Conservation (phyloP, 768 basidiomycete species). For the Trametes cingulata region DNA sequence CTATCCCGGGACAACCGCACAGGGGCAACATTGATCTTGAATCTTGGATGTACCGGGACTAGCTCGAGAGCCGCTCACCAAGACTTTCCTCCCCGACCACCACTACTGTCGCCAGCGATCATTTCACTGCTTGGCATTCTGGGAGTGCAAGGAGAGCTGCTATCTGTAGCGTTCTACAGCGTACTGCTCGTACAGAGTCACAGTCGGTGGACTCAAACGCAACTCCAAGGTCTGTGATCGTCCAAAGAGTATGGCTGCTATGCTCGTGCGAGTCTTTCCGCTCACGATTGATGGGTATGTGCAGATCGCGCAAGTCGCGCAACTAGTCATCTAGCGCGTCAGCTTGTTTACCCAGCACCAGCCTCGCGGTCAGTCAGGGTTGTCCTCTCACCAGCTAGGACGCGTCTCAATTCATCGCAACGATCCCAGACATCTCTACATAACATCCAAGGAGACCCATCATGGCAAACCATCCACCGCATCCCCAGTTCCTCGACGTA, state of each 20-base stretch:
- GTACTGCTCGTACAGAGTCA: not conserved
- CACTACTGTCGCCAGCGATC: too few relatives aligned
- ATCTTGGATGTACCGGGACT: not conserved
- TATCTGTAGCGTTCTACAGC: not conserved
- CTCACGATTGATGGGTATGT: not conserved
- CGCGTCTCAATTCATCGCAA: not conserved
- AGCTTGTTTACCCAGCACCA: not conserved
- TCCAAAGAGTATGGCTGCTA: not conserved
- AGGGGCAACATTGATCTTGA: conserved; percentile 4
- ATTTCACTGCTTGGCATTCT: not conserved
- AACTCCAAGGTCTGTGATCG: not conserved
- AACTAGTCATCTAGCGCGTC: not conserved
- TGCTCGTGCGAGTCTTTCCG: not conserved
- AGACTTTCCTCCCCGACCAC: not conserved
- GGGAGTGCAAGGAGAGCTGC: not conserved
- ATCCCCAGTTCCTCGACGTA: conserved; percentile 20
- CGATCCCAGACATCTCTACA: not conserved
- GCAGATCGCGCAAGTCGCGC: conserved; percentile 12
- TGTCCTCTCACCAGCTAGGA: not conserved
- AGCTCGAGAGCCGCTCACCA: not conserved
- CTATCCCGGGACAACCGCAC: not conserved
- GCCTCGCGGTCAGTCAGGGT: conserved; percentile 3
- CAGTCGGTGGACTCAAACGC: not conserved
- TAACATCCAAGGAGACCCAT: not conserved
- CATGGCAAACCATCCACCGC: conserved; percentile 21